Evolutionary conservation across 768 basidiomycete genomes (phyloP).

Genomic region (Xerocomellus dryophilus): DNA sequence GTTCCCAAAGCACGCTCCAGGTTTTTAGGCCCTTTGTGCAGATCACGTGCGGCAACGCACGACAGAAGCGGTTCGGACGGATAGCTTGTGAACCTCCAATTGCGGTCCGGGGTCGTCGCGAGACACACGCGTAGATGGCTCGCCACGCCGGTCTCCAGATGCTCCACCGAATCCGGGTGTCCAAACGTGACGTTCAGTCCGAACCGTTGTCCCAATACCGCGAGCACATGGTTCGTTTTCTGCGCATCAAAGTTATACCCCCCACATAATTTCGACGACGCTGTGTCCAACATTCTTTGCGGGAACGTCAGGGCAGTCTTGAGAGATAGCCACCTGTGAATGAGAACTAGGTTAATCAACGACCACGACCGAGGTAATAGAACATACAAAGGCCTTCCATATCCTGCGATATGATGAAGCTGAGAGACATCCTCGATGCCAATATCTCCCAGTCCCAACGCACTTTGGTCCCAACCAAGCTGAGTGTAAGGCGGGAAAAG

Average conservation of each 20-base stretch:
- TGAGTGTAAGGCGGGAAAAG: constrained; percentile 8
- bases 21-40: background rate
- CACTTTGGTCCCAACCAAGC: constrained; percentile 20
- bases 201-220: constrained; percentile 5
- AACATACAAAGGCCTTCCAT: constrained; percentile 1
- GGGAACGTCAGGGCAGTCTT: background rate
- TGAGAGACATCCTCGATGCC: background rate
- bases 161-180: background rate
- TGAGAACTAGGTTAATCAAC: background rate
- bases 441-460: background rate
- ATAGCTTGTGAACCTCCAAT: constrained; percentile 13
- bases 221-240: background rate
- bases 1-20: background rate
- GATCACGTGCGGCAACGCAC: background rate
- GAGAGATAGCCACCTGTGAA: constrained; percentile 8
- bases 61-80: constrained; percentile 21
- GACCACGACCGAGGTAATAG: background rate
- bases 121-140: constrained; percentile 15
- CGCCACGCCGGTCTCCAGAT: constrained; percentile 5
- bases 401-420: background rate
- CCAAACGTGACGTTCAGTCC: constrained; percentile 2
- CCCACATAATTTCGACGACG: background rate
- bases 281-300: background rate
- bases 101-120: constrained; percentile 2
- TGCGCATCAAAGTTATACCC: background rate